These are phyloP conservation scores for Botrytis byssoidea DNA, from an alignment of 2,329 filamentous ascomycete species.

Conservation along the genomic window DNA sequence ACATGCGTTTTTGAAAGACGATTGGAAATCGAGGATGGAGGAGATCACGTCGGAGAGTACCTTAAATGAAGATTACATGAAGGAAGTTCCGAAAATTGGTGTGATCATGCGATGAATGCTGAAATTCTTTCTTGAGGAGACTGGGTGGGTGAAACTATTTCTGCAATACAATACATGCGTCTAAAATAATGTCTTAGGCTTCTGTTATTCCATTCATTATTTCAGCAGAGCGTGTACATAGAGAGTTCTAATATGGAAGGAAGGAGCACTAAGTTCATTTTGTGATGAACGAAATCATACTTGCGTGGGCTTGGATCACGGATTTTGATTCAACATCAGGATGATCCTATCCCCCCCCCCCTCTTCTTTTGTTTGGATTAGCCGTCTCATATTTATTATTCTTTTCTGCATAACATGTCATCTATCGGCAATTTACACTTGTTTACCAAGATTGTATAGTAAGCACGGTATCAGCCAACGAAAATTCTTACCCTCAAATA, in stretches of 20 bases:
- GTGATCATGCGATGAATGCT: not conserved
- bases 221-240: rapidly evolving
- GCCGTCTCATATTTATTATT: not conserved
- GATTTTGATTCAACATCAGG: not conserved
- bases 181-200: not conserved
- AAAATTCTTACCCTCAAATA: not conserved
- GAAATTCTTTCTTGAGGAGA: not conserved
- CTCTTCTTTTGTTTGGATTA: no score
- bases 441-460: no score
- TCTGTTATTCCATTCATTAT: not conserved
- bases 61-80: not conserved
- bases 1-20: not conserved
- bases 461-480: no score
- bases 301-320: not conserved
- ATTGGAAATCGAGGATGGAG: not conserved
- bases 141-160: not conserved
- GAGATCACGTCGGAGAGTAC: not conserved
- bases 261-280: not conserved
- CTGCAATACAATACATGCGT: not conserved
- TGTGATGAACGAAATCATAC: not conserved
- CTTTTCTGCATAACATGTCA: not conserved
- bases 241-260: not conserved
- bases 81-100: not conserved
- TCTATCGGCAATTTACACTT: not conserved
- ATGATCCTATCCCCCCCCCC: not conserved